phyloP scores from a whole-genome alignment of 768 basidiomycete species.

The Russula abietina region DNA sequence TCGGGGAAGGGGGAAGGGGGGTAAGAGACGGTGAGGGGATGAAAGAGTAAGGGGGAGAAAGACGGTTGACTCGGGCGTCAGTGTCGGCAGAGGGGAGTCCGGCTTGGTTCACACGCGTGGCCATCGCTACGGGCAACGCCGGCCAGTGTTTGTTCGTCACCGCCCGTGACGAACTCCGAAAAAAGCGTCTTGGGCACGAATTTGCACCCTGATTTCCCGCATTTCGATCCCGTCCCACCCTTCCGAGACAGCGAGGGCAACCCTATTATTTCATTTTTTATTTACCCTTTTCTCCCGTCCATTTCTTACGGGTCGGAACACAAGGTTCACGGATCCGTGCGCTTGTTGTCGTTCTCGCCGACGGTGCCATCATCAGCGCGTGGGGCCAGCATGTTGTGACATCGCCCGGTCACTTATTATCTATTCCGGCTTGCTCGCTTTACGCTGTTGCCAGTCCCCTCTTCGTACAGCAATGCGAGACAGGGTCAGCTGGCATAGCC shows the following conservation, averaged over 20 bases:
- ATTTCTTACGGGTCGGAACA: constrained; percentile 18
- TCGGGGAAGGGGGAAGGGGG: constrained; percentile 27
- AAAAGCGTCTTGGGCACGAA: constrained; percentile 26
- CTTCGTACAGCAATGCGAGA: background rate
- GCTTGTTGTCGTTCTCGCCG: constrained; percentile 25
- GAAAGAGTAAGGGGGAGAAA: constrained; percentile 30
- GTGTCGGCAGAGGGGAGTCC: constrained; percentile 33
- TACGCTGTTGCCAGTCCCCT: constrained; percentile 8
- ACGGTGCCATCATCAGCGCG: constrained; percentile 23
- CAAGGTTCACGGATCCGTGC: constrained; percentile 24
- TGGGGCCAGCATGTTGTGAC: constrained; percentile 24
- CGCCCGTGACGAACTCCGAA: constrained; percentile 36
- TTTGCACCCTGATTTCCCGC: constrained; percentile 25
- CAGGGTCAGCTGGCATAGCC: constrained; percentile 11
- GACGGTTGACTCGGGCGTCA: constrained; percentile 35
- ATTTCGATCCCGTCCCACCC: constrained; percentile 15
- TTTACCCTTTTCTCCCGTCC: background rate
- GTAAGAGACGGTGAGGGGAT: constrained; percentile 27
- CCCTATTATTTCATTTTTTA: background rate
- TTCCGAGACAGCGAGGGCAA: constrained; percentile 12
- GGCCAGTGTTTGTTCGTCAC: constrained; percentile 33
- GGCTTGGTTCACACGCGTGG: constrained; percentile 37
- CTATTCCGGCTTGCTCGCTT: constrained; percentile 16
- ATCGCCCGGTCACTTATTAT: constrained; percentile 24
- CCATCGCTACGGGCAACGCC: constrained; percentile 32